Percentiles rank a stretch among this genome's conserved stretches.
Conservation (phyloP, 2,329 filamentous ascomycete species). For the Beauveria brongniartii region DNA sequence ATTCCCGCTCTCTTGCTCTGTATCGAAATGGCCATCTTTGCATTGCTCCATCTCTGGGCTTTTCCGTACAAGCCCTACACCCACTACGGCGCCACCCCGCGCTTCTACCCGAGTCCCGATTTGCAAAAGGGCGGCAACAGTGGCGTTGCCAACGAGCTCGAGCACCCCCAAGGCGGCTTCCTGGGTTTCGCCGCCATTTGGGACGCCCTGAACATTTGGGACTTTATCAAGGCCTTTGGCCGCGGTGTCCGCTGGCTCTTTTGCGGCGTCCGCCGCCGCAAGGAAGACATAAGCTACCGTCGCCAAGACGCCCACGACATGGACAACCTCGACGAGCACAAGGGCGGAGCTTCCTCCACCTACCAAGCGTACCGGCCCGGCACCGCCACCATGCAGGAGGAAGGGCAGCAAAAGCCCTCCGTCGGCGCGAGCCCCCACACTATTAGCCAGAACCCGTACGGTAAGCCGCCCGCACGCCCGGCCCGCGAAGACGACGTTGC, state of each 20-base stretch:
- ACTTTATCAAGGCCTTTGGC: constrained; percentile 71
- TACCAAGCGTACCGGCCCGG: constrained; percentile 18
- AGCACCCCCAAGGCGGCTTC: constrained; percentile 54
- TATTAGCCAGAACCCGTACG: constrained; percentile 28
- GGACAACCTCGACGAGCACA: constrained; percentile 28
- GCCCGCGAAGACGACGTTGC: constrained; percentile 13
- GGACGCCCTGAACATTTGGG: constrained; percentile 73
- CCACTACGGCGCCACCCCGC: constrained; percentile 29
- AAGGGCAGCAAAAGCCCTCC: constrained; percentile 12
- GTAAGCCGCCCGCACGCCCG: constrained; percentile 21
- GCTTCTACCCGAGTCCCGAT: constrained; percentile 41
- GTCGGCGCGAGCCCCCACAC: constrained; percentile 30
- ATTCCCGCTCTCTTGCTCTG: constrained; percentile 72
- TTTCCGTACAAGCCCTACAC: constrained; percentile 70
- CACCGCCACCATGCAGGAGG: constrained; percentile 24
- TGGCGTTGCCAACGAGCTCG: constrained; percentile 35
- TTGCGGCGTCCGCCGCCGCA: constrained; percentile 57
- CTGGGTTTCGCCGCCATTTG: constrained; percentile 56
- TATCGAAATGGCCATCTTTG: constrained; percentile 77
- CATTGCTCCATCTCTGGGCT: constrained; percentile 71
- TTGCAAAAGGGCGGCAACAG: constrained; percentile 26
- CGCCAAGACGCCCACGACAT: constrained; percentile 28
- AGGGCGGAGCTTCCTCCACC: constrained; percentile 12
- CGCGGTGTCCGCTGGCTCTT: constrained; percentile 75
- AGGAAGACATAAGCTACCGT: constrained; percentile 43